phyloP scores from a whole-genome alignment of 2,329 filamentous ascomycete genomes.

The Verticillium nubilum region DNA sequence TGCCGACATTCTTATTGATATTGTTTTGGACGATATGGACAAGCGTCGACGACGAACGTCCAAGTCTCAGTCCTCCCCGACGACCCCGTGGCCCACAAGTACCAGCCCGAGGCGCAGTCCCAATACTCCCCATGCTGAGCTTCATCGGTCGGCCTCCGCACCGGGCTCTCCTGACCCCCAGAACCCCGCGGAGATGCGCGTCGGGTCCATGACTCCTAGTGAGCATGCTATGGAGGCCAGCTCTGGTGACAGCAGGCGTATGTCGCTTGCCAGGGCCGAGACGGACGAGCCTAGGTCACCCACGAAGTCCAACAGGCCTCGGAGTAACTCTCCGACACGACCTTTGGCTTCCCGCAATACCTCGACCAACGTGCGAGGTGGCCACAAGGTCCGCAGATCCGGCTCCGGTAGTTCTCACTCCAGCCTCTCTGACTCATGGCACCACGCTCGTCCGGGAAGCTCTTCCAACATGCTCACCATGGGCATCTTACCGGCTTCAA shows the following conservation, averaged over 20 bases:
- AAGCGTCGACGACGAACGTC: conserved; percentile 82
- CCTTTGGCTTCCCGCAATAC: conserved; percentile 70
- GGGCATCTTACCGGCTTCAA: conserved; percentile 71
- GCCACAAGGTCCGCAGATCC: conserved; percentile 75
- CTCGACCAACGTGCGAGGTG: conserved; percentile 59
- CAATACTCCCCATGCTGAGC: conserved; percentile 57
- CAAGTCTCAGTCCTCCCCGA: conserved; percentile 77
- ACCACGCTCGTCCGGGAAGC: conserved; percentile 58
- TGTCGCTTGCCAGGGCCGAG: conserved; percentile 41
- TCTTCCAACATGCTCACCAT: conserved; percentile 70
- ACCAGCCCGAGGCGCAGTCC: conserved; percentile 58
- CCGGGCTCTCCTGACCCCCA: conserved; percentile 55
- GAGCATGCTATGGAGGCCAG: conserved; percentile 42
- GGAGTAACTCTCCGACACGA: conserved; percentile 78
- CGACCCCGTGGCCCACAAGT: conserved; percentile 58
- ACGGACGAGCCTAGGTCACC: conserved; percentile 41
- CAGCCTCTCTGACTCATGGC: conserved; percentile 60
- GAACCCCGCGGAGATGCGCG: conserved; percentile 43
- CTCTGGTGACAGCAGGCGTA: conserved; percentile 28
- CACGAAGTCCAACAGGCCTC: conserved; percentile 44
- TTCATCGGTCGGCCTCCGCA: conserved; percentile 63
- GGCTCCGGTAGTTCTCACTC: conserved; percentile 93
- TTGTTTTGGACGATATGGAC: conserved; percentile 95
- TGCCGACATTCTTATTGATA: conserved; percentile 82
- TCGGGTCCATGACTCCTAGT: conserved; percentile 54